A percentile compares a stretch with the other conserved stretches of the same genome.
Evolutionary conservation across 1,284 basidiomycete species (phyloP).

Genomic region (Schizophyllum amplum): DNA sequence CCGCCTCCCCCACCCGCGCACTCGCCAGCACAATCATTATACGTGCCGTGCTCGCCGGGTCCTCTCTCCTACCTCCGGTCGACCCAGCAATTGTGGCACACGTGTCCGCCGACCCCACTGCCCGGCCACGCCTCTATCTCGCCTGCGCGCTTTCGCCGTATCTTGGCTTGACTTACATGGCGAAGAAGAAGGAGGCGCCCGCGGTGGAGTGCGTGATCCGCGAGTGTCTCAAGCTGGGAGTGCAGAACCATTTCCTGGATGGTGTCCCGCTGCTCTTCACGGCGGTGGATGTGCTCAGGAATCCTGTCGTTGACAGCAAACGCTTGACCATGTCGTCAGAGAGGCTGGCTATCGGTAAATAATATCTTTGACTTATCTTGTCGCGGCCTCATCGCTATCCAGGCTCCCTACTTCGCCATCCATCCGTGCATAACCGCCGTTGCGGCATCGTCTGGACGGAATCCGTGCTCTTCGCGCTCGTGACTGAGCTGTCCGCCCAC

Average conservation of each 20-base stretch:
- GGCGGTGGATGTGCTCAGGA: slow-evolving; percentile 41
- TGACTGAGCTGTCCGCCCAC: slow-evolving; percentile 57
- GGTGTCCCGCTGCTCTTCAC: slow-evolving; percentile 67
- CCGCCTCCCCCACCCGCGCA: slow-evolving; percentile 42
- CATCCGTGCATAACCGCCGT: slow-evolving; percentile 52
- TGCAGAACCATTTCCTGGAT: slow-evolving; percentile 69
- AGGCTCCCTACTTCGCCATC: slow-evolving; percentile 66
- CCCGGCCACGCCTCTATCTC: slow-evolving; percentile 62
- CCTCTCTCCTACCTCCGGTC: slow-evolving; percentile 26
- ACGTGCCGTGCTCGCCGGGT: slow-evolving; percentile 17
- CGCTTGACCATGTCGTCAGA: slow-evolving; percentile 32
- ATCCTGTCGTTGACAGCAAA: slow-evolving; percentile 28
- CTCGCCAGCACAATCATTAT: slow-evolving; percentile 42
- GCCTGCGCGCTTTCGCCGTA: slow-evolving; percentile 66
- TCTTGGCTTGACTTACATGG: slow-evolving; percentile 45
- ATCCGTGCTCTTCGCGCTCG: slow-evolving; percentile 68
- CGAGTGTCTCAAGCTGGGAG: slow-evolving; percentile 79
- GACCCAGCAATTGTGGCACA: slow-evolving; percentile 41
- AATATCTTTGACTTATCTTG: background rate
- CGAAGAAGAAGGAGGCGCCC: slow-evolving; percentile 46
- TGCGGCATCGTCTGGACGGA: slow-evolving; percentile 65
- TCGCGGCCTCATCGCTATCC: background rate
- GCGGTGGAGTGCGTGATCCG: slow-evolving; percentile 68
- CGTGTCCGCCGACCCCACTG: slow-evolving; percentile 29
- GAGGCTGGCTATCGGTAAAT: slow-evolving; percentile 50